These are phyloP conservation scores for Ambrosia hybrid DNA, from an alignment of 140 eudicot species.

Conservation along the genomic window DNA sequence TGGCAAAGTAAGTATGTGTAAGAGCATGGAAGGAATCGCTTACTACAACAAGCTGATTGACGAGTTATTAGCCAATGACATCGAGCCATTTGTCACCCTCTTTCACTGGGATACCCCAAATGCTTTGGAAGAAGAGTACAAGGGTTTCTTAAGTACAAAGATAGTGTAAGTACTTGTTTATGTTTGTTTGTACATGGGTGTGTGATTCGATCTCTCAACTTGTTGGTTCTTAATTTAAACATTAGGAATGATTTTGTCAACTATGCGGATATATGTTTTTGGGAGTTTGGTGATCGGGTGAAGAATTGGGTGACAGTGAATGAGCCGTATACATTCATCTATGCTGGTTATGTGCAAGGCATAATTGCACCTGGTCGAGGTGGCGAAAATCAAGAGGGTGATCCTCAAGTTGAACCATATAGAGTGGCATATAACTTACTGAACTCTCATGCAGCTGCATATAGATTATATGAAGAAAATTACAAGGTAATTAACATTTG, in stretches of 20 bases:
- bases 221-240: background rate
- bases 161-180: constrained; percentile 32
- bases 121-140: constrained; percentile 40
- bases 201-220: background rate
- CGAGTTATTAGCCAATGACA: constrained; percentile 36
- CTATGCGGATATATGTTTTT: constrained; percentile 39
- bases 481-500: constrained; percentile 25
- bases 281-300: constrained; percentile 40
- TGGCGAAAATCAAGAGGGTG: constrained; percentile 14
- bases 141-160: constrained; percentile 33
- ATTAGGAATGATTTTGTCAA: constrained; percentile 34
- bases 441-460: constrained; percentile 39
- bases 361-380: constrained; percentile 36
- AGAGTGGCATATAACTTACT: constrained; percentile 35
- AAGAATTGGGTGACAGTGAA: constrained; percentile 35
- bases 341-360: constrained; percentile 28
- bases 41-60: constrained; percentile 31
- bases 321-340: constrained; percentile 23
- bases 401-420: constrained; percentile 36
- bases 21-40: constrained; percentile 29
- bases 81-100: constrained; percentile 40
- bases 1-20: constrained; percentile 35
- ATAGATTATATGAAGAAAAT: constrained; percentile 23
- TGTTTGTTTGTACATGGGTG: background rate
- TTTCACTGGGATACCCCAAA: constrained; percentile 46